Evolutionary conservation across 169 alveolate species (phyloP).

Genomic region (Plasmodium coatneyi): DNA sequence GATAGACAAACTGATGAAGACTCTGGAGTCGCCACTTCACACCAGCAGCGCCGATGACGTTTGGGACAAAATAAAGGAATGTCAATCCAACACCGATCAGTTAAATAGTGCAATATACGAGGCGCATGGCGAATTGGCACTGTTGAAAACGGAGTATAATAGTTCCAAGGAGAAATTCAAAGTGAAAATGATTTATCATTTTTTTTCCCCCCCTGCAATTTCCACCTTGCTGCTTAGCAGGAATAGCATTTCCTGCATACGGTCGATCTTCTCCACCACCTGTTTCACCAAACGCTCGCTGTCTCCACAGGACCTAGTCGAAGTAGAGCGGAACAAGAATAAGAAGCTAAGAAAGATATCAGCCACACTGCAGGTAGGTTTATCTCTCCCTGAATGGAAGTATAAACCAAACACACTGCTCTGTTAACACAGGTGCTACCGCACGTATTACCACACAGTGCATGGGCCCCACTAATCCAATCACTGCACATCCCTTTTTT

Average conservation of each 20-base stretch:
- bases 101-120: conserved; percentile 22
- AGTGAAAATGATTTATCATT: background rate
- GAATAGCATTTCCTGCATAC: background rate
- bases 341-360: conserved; percentile 60
- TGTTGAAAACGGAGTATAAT: conserved; percentile 9
- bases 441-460: background rate
- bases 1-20: conserved; percentile 24
- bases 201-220: background rate
- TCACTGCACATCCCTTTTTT: background rate
- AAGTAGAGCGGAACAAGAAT: conserved; percentile 41
- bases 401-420: background rate
- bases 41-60: conserved; percentile 10
- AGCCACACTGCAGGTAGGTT: conserved; percentile 45
- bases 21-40: conserved; percentile 14
- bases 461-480: background rate
- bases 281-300: background rate
- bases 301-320: conserved; percentile 21
- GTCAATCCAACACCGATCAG: conserved; percentile 16
- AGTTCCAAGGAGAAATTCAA: conserved; percentile 22
- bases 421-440: background rate
- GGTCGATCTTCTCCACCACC: background rate
- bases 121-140: conserved; percentile 11
- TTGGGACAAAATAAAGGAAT: conserved; percentile 46
- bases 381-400: background rate
- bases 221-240: background rate